Base-by-base conservation (phyloP, 495 filamentous ascomycete species). In the Hypoxylon fuscum region DNA sequence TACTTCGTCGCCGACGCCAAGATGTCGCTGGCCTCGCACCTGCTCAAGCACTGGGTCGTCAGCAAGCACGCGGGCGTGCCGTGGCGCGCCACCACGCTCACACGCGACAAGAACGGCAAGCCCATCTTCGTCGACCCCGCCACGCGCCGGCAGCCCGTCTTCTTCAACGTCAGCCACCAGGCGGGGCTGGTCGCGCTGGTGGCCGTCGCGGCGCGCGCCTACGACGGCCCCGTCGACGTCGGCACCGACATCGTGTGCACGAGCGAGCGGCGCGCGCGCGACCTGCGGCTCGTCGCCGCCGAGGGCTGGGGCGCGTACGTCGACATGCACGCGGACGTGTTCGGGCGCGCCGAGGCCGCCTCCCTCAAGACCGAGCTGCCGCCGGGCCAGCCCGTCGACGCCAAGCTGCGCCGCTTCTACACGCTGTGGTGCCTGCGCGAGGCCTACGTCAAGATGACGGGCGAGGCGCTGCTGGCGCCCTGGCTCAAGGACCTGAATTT, bases 381-480 rank as follows among this genome's bases (percentile, higher is more conserved):
- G 34, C 17, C 27, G 14, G 1, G 54, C 56, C 18, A 58, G 57
- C 23, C 53, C 44, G 34, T 60, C 2, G 75, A 77, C 43, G 72
- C 53, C 31, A 73, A 72, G 67, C 77, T 96, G 37, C 80, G 93
- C 2, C 77, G 86, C 4, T 97, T 97, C 73, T 96, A 95, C 68
- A 86, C 92, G 1, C 90, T 89, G 62, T 97, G 91, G 91, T 91
- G 88, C 51, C 79, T 95, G 50, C 90, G 95, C 64, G 93, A 97
- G 76, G 90, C 93, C 0, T 97, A 93, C 75, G 86, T 97, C 61
- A 97, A 97, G 82, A 85, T 97, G 84, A 92, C 90, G 7, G 93
- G 93, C 23, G 92, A 96, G 64, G 93, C 91, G 14, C 77, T 97
- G 44, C 76, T 96, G 29, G 92, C 92, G 2, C 78, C 82, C 2